phyloP scores from a whole-genome alignment of 73 alveolate species.

The Paramecium octaurelia region DNA sequence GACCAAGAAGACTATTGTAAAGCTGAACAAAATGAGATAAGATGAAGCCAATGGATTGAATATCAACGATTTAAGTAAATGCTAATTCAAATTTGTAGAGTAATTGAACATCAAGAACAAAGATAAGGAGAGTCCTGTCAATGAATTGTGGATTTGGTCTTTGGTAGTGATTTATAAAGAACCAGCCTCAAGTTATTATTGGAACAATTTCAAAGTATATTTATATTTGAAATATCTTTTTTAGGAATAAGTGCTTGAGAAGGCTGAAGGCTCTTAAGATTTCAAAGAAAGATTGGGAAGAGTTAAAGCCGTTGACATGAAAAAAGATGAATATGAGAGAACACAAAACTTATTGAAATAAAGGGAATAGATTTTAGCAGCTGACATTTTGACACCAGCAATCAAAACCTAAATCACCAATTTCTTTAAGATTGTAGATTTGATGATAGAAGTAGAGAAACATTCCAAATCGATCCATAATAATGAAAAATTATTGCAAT shows the following conservation, averaged over 20 bases:
- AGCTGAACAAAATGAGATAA: background rate
- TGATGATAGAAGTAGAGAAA: background rate
- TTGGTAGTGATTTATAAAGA: slow-evolving; percentile 40
- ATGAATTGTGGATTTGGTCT: slow-evolving; percentile 16
- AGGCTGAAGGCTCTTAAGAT: slow-evolving; percentile 10
- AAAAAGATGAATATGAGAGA: slow-evolving; percentile 36
- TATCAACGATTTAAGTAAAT: background rate
- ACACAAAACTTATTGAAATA: background rate
- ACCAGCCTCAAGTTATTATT: slow-evolving; percentile 34
- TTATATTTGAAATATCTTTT: background rate
- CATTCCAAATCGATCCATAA: background rate
- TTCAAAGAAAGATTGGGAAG: slow-evolving; percentile 16
- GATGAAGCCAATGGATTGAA: background rate
- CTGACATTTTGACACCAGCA: background rate
- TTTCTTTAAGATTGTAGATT: background rate
- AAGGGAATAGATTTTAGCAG: background rate
- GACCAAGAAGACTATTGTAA: background rate
- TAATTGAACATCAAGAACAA: background rate
- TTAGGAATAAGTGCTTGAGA: slow-evolving; percentile 39
- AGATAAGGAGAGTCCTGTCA: slow-evolving; percentile 39
- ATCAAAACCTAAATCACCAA: background rate
- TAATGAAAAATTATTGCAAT: background rate
- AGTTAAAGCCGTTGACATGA: slow-evolving; percentile 28
- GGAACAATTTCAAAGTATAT: slow-evolving; percentile 33
- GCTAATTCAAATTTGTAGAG: background rate